Base-by-base conservation (phyloP, 2,329 filamentous ascomycete species). In the Diaporthe sp. region DNA sequence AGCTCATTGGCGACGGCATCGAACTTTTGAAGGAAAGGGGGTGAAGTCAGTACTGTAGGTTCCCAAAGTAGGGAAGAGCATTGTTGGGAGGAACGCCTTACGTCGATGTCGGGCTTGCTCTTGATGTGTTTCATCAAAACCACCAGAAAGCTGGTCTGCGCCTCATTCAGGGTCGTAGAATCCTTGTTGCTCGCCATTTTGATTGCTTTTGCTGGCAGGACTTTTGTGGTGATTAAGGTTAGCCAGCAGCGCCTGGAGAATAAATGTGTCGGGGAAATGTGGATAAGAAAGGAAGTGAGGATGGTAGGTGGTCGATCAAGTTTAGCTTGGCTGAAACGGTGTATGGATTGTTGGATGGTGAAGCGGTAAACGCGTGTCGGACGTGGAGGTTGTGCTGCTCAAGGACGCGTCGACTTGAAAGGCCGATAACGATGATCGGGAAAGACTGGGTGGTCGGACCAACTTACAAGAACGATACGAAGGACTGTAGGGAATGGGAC, bases 81-180 rank as follows among this genome's bases (percentile, higher is more conserved):
- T 40, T 28, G 22, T 52, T 8, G 6, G 42, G 33, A 52, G 12
- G 28, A 30, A 38, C 17, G 15, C 2, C 74, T 58, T 72, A 76
- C 74, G 30, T 79, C 52, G 10, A 78, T 30, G 6, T 79, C 77
- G 4, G 76, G 76, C 61, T 71, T 76, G 9, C 58, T 55, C 35
- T 77, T 77, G 15, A 76, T 66, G 38, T 76, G 73, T 54, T 60
- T 42, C 52, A 79, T 61, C 8, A 78, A 38, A 1, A 74, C 47
- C 2, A 71, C 68, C 7, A 76, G 13, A 40, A 78, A 77, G 57
- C 73, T 75, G 33, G 60, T 58, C 38, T 79, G 77, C 22, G 19
- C 19, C 4, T 64, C 30, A 8, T 58, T 75, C 10, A 74, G 38
- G 28, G 33, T 28, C 3, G 9, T 9, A 25, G 47, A 25, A 0